phyloP scores from a whole-genome alignment of 2,329 filamentous ascomycete genomes.

The Aspergillus neotritici region DNA sequence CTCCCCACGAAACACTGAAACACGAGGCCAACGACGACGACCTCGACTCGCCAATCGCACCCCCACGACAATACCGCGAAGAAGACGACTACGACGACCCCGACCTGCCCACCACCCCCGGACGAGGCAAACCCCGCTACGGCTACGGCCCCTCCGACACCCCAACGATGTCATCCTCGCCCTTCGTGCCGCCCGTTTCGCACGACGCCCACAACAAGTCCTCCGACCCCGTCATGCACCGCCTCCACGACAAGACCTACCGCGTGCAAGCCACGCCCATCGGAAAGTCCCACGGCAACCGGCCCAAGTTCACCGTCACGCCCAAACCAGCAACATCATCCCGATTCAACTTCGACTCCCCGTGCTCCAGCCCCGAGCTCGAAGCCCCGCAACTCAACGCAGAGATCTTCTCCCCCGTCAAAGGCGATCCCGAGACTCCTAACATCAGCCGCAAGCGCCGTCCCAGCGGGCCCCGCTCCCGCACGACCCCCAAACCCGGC shows the following conservation, averaged over 20 bases:
- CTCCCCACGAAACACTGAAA: constrained; percentile 69
- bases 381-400: constrained; percentile 76
- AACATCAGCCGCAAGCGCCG: constrained; percentile 41
- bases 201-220: constrained; percentile 37
- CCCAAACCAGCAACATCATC: constrained; percentile 27
- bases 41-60: constrained; percentile 29
- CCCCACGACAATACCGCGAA: constrained; percentile 8
- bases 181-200: constrained; percentile 50
- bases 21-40: constrained; percentile 57
- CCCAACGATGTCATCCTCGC: constrained; percentile 47
- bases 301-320: constrained; percentile 30
- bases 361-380: constrained; percentile 69
- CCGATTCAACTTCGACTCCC: constrained; percentile 40
- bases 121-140: constrained; percentile 16
- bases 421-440: constrained; percentile 27
- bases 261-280: constrained; percentile 88
- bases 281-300: constrained; percentile 42
- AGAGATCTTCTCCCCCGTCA: constrained; percentile 74
- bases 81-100: constrained; percentile 33
- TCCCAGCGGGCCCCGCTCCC: constrained; percentile 30
- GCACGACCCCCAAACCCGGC: constrained; percentile 62
- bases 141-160: constrained; percentile 55
- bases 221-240: constrained; percentile 74
- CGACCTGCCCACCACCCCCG: constrained; percentile 34
- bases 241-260: constrained; percentile 92